Base-by-base conservation (phyloP, 2,329 filamentous ascomycete genomes). In the Pseudogymnoascus pannorum region DNA sequence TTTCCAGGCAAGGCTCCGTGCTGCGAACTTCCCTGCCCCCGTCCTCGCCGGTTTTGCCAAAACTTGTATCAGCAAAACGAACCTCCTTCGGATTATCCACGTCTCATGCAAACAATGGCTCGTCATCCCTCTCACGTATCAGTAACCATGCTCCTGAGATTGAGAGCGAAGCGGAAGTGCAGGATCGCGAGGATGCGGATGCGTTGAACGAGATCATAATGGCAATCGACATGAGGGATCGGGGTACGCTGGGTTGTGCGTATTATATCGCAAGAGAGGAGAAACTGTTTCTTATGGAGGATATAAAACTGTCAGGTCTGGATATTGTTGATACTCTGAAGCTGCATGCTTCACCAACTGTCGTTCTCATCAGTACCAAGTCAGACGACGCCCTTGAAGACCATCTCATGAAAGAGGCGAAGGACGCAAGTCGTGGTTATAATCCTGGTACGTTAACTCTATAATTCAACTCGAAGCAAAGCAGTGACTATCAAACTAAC, bases 231-330 rank as follows among this genome's bases (percentile, higher is more conserved):
- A 79, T 93, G 71, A 85, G 81, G 64, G 81, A 86, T n/a, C 81
- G 83, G 29, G 85, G 83, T 0, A 86, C 81, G 0, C 79, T 96
- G 16, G 93, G 93, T 0, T 97, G 92, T 72, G 87, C 90, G 51
- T 96, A 93, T 70, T 96, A 93, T 70, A 78, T 87, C 54, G 85
- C 87, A 5, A 76, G 80, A 24, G 84, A 91, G 38, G 86, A 89
- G 68, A 84, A 80, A 35, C 74, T 97, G 3, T 87, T 83, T 62
- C 79, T 96, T 44, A 86, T 95, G 70, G 86, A 93, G 70, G 92
- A 97, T 66, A 80, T 90, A 8, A 79, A 83, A 14, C 78, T 85
- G 66, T 87, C 86, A 4, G 86, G 84, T n/a, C 72, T 84, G n/a
- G 86, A 90, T 35, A 76, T 87, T 11, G 76, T 88, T n/a, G 84